Percentiles rank a stretch among this genome's conserved stretches.
phyloP scores from a whole-genome alignment of 345 rosid genomes.

The Balakata baccata region DNA sequence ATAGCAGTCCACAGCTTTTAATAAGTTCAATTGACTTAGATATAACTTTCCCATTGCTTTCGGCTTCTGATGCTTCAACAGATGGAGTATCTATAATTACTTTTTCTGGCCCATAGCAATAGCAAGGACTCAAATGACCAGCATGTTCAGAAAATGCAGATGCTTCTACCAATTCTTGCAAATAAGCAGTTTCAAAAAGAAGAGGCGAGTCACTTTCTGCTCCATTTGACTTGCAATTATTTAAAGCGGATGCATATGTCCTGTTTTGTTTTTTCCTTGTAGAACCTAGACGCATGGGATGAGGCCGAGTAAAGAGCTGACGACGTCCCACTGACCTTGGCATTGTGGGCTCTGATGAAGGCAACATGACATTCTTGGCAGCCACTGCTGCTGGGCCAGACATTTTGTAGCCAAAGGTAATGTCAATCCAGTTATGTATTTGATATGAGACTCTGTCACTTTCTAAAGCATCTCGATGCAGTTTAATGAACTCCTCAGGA shows the following conservation, averaged over 20 bases:
- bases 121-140: conserved; percentile 58
- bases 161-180: conserved; percentile 71
- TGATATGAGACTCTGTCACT: conserved; percentile 64
- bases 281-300: conserved; percentile 55
- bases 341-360: conserved; percentile 65
- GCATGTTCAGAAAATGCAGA: conserved; percentile 72
- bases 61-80: conserved; percentile 29
- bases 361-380: conserved; percentile 90
- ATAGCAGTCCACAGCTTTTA: conserved; percentile 30
- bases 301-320: conserved; percentile 74
- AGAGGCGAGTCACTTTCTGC: conserved; percentile 37
- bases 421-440: conserved; percentile 89
- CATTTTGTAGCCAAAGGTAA: conserved; percentile 89
- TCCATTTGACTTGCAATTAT: conserved; percentile 36
- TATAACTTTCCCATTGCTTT: conserved; percentile 28
- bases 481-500: conserved; percentile 76
- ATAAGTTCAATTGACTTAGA: conserved; percentile 35
- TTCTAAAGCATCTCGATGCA: conserved; percentile 88
- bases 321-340: conserved; percentile 83
- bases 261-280: conserved; percentile 28
- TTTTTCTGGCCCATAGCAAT: conserved; percentile 30
- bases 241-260: conserved; percentile 31
- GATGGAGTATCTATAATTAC: conserved; percentile 27
- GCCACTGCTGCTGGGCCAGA: conserved; percentile 81
- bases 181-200: conserved; percentile 47